phyloP scores from a whole-genome alignment of 2,329 filamentous ascomycete genomes.

The Lachnellula subtilissima region DNA sequence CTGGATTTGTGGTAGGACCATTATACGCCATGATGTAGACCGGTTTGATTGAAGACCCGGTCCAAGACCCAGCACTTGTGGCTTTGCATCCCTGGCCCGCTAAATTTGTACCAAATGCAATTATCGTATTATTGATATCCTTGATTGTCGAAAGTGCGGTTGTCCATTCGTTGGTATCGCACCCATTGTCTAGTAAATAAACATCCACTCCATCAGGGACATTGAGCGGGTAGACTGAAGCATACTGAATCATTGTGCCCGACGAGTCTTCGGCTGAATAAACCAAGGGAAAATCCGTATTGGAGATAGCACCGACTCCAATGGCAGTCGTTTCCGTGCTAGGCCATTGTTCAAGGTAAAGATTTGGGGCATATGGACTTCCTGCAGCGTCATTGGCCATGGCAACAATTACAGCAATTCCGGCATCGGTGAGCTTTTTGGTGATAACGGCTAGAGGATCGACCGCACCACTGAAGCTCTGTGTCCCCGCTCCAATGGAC shows the following conservation, averaged over 20 bases:
- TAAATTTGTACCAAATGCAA: conserved; percentile 11
- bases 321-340: conserved; percentile 13
- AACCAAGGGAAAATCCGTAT: conserved; percentile 15
- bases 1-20: conserved; percentile 1
- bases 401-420: conserved; percentile 12
- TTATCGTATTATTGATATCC: conserved; percentile 14
- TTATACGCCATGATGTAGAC: conserved; percentile 15
- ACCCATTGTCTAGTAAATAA: conserved; percentile 11
- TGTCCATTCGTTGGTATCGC: conserved; percentile 9
- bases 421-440: conserved; percentile 7
- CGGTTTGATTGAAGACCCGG: not conserved
- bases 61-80: not conserved
- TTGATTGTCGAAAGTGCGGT: conserved; percentile 5
- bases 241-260: conserved; percentile 12
- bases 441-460: conserved; percentile 10
- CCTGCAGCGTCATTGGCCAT: conserved; percentile 13
- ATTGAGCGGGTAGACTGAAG: conserved; percentile 16
- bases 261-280: conserved; percentile 14
- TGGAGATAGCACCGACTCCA: conserved; percentile 17
- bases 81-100: not conserved
- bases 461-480: not conserved
- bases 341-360: conserved; percentile 13
- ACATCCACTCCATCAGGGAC: conserved; percentile 6
- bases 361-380: conserved; percentile 3
- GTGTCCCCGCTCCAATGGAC: conserved; percentile 16